Percentiles rank a stretch among this genome's conserved stretches.
phyloP scores from a whole-genome alignment of 2,329 filamentous ascomycete species.

The Triangularia verruculosa region DNA sequence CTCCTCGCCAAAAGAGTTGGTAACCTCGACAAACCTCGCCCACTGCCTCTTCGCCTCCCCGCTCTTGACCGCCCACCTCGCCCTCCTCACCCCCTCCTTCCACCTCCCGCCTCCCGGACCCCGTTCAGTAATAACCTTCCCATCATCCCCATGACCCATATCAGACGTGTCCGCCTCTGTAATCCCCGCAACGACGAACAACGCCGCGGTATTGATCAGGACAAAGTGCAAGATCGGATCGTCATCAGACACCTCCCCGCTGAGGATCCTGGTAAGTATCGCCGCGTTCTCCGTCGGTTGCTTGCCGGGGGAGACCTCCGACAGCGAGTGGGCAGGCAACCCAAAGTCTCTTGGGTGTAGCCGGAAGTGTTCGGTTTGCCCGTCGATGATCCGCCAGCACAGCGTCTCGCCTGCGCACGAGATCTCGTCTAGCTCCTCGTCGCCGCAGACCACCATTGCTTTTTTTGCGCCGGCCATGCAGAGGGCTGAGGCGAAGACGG shows the following conservation, averaged over 20 bases:
- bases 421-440: constrained; percentile 93
- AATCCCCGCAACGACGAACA: constrained; percentile 81
- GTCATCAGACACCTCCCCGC: constrained; percentile 67
- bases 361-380: constrained; percentile 71
- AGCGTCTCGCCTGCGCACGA: constrained; percentile 84
- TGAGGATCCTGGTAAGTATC: constrained; percentile 75
- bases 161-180: constrained; percentile 78
- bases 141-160: constrained; percentile 79
- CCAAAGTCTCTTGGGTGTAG: constrained; percentile 86
- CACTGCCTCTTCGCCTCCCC: constrained; percentile 83
- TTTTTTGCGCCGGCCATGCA: constrained; percentile 73
- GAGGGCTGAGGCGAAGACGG: constrained; percentile 84
- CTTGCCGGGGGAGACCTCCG: constrained; percentile 78
- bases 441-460: constrained; percentile 86
- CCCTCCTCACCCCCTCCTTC: constrained; percentile 90
- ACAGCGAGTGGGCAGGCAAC: constrained; percentile 68
- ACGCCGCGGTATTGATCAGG: constrained; percentile 84
- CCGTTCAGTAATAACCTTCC: constrained; percentile 73
- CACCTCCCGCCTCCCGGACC: constrained; percentile 85
- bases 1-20: constrained; percentile 48
- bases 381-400: constrained; percentile 73
- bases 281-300: constrained; percentile 82
- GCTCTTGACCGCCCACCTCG: constrained; percentile 83
- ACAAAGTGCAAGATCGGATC: constrained; percentile 92
- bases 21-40: constrained; percentile 78